phyloP scores from a whole-genome alignment of 495 filamentous ascomycete species.

The Penicillium silybi region DNA sequence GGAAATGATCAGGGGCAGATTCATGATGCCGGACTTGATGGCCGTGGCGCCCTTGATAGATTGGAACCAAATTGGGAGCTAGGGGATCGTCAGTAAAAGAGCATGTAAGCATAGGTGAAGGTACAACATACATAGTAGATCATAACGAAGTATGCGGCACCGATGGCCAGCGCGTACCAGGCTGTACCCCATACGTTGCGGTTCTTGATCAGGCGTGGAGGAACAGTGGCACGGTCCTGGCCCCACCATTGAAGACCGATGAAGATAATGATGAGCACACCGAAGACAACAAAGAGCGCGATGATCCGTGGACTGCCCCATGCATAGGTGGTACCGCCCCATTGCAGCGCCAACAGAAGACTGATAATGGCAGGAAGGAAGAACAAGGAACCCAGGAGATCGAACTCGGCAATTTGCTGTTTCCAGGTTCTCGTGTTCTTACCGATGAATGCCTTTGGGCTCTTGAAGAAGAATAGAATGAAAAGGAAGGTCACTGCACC shows the following conservation, averaged over 20 bases:
- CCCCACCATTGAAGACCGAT: constrained; percentile 59
- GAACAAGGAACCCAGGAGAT: constrained; percentile 60
- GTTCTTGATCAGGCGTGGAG: constrained; percentile 66
- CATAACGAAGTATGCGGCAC: constrained; percentile 63
- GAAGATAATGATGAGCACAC: constrained; percentile 61
- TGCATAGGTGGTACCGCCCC: constrained; percentile 69
- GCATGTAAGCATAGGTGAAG: no score
- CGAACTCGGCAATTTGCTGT: constrained; percentile 55
- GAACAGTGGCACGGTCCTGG: constrained; percentile 73
- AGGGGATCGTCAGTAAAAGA: no score
- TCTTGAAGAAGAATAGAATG: constrained; percentile 57
- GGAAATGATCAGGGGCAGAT: constrained; percentile 66
- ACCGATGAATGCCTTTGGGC: constrained; percentile 37
- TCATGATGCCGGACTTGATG: constrained; percentile 69
- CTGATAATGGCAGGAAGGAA: constrained; percentile 72
- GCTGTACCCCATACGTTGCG: constrained; percentile 58
- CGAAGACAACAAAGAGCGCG: constrained; percentile 66
- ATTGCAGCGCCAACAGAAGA: constrained; percentile 76
- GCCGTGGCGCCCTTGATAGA: constrained; percentile 68
- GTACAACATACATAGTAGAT: no score
- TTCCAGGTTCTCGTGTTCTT: constrained; percentile 34
- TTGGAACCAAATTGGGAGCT: constrained; percentile 90
- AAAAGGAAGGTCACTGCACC: constrained; percentile 61
- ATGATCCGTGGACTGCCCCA: constrained; percentile 68
- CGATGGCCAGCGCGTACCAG: constrained; percentile 53